Conservation (phyloP, 1,139 yeast species). For the Candida freyschussii region DNA sequence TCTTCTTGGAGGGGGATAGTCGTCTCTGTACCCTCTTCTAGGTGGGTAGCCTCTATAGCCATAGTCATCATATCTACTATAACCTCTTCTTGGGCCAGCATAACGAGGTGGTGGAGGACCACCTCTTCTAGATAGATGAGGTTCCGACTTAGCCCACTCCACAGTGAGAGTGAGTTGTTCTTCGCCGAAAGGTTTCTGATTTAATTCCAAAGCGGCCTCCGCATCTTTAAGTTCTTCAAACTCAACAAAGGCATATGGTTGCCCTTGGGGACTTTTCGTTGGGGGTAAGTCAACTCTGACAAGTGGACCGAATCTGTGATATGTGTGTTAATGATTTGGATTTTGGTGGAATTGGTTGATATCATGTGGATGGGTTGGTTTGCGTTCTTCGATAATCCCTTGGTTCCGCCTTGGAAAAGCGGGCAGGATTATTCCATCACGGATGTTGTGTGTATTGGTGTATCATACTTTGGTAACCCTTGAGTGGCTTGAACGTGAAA, state of each 20-base stretch:
- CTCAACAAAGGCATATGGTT: constrained; percentile 72
- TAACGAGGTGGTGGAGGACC: constrained; percentile 11
- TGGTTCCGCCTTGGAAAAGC: constrained; percentile 2
- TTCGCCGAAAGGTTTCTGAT: constrained; percentile 41
- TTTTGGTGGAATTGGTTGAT: constrained; percentile 3
- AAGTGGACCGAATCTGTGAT: constrained; percentile 51
- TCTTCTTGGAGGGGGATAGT: constrained; percentile 17
- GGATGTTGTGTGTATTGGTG: no score
- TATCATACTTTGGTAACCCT: no score
- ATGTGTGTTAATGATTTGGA: constrained; percentile 15
- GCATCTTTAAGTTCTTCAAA: constrained; percentile 57
- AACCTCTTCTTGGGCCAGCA: constrained; percentile 17
- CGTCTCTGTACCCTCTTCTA: constrained; percentile 13
- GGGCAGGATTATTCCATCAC: no score
- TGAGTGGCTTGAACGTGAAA: no score
- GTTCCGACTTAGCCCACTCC: constrained; percentile 56
- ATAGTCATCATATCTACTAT: constrained; percentile 6
- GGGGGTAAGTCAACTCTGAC: constrained; percentile 70
- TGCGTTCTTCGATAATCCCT: no score
- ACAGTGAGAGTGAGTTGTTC: constrained; percentile 42
- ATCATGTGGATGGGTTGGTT: no score
- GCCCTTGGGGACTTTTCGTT: constrained; percentile 57
- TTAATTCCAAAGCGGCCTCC: constrained; percentile 51
- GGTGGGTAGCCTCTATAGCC: constrained; percentile 9
- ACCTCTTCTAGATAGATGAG: constrained; percentile 32